These are phyloP conservation scores for Takakia lepidozioides DNA, from an alignment of 225 moss, liverwort and hornwort genomes.

Conservation along the genomic window DNA sequence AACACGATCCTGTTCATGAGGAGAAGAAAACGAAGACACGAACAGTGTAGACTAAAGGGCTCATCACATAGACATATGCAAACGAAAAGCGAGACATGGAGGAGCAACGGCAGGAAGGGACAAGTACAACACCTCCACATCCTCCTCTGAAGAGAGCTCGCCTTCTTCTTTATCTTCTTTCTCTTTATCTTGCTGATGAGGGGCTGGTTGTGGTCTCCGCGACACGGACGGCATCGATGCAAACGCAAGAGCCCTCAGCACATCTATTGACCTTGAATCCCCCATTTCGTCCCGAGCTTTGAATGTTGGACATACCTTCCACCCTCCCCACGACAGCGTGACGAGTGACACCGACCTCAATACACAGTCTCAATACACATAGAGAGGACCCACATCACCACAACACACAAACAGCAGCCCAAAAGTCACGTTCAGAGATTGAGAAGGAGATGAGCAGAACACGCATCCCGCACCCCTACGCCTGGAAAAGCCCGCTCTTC, in stretches of 20 bases:
- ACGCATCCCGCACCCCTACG: too few species aligned
- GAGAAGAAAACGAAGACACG: conserved; percentile 6
- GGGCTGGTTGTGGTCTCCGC: conserved; percentile 15
- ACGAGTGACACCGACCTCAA: too few species aligned
- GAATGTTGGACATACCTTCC: too few species aligned
- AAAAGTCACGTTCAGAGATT: too few species aligned
- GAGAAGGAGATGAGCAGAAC: too few species aligned
- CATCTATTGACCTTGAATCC: conserved; percentile 20
- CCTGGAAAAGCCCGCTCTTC: too few species aligned
- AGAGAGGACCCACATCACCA: too few species aligned
- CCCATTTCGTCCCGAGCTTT: conserved; percentile 24
- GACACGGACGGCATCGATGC: conserved; percentile 36
- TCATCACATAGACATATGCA: conserved; percentile 21
- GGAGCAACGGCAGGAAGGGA: conserved; percentile 12
- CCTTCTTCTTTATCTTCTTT: conserved; percentile 38
- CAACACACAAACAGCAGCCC: too few species aligned
- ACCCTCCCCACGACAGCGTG: too few species aligned
- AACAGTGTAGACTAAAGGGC: conserved; percentile 7
- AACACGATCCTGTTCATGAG: conserved; percentile 2
- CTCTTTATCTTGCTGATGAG: conserved; percentile 8
- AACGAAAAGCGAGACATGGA: conserved; percentile 25
- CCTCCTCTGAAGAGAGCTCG: conserved; percentile 41
- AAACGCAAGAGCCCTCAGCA: conserved; percentile 32
- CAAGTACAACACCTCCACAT: conserved; percentile 16
- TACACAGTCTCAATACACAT: too few species aligned